These are phyloP conservation scores for Sorghum bicolor DNA, from an alignment of 176 grass and related monocot genomes.

Conservation along the genomic window Sorghum_bicolor_NCBIv3 NC_012875.2:59380501-59381000, in stretches of 20 bases:
- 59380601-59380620: background rate
- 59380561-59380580: background rate
- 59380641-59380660: background rate
- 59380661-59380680: background rate
- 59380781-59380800: background rate
- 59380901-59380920: background rate
- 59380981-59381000: constrained; percentile 23
- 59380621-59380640: background rate
- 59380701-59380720: background rate
- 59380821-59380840: background rate
- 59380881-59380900: background rate
- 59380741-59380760: background rate
- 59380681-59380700: background rate
- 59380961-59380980: background rate
- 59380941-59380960: background rate
- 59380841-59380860: background rate
- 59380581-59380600: background rate
- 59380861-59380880: background rate
- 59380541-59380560: too few relatives aligned
- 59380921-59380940: background rate
- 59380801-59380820: background rate
- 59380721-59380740: background rate
- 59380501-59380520: too few relatives aligned
- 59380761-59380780: background rate
- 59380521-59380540: too few relatives aligned